phyloP scores from a whole-genome alignment of 805 yeast species.

The Starmera dryadoides region DNA sequence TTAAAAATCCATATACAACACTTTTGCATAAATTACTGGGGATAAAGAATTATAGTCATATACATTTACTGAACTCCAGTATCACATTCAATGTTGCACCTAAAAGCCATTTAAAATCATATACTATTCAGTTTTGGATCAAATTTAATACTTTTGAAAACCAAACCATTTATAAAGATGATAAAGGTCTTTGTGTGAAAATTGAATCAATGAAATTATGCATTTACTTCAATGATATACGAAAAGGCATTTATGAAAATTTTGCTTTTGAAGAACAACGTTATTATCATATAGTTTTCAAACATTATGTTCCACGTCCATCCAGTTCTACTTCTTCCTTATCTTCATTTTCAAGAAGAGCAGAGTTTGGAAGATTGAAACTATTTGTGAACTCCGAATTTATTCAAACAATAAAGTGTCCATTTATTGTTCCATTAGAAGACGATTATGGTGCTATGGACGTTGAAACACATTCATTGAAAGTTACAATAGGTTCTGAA shows the following conservation, averaged over 20 bases:
- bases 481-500: conserved; percentile 10
- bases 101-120: not conserved
- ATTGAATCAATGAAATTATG: not conserved
- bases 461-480: not conserved
- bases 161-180: not conserved
- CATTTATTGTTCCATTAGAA: not conserved
- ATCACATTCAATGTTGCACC: not conserved
- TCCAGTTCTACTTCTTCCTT: not conserved
- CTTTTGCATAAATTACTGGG: not conserved
- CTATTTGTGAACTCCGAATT: conserved; percentile 1
- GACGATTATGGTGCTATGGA: not conserved
- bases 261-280: not conserved
- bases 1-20: not conserved
- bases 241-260: not conserved
- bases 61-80: not conserved
- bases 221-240: not conserved
- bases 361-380: not conserved
- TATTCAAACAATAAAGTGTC: not conserved
- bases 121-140: not conserved
- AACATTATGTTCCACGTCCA: not conserved
- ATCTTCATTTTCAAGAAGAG: not conserved
- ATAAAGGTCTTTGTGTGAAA: not conserved
- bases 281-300: not conserved
- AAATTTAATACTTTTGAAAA: not conserved
- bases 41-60: not conserved